These are phyloP conservation scores for Punctularia strigosozonata DNA, from an alignment of 768 basidiomycete genomes.

Conservation along the genomic window DNA sequence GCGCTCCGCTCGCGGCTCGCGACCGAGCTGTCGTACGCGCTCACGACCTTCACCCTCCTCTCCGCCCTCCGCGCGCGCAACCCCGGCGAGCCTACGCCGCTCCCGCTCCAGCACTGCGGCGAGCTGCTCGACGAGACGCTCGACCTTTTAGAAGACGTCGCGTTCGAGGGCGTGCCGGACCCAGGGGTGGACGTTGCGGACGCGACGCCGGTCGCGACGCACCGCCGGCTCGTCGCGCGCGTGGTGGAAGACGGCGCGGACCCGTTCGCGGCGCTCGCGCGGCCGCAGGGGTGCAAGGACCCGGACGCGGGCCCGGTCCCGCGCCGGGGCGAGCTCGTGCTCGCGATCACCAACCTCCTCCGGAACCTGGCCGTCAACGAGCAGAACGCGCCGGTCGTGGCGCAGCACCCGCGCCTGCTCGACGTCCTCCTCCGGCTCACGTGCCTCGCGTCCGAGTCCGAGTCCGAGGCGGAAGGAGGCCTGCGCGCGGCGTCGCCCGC, in stretches of 20 bases:
- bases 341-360: slow-evolving; percentile 66
- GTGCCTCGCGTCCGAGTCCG: slow-evolving; percentile 34
- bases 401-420: slow-evolving; percentile 50
- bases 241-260: slow-evolving; percentile 46
- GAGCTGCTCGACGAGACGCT: slow-evolving; percentile 82
- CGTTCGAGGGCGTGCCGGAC: slow-evolving; percentile 43
- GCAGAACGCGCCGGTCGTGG: slow-evolving; percentile 62
- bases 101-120: slow-evolving; percentile 61
- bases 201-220: slow-evolving; percentile 32
- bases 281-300: slow-evolving; percentile 38
- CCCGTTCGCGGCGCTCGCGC: slow-evolving; percentile 46
- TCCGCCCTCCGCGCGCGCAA: slow-evolving; percentile 64
- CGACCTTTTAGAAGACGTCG: slow-evolving; percentile 76
- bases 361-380: slow-evolving; percentile 72
- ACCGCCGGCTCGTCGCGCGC: slow-evolving; percentile 49
- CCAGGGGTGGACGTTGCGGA: slow-evolving; percentile 2
- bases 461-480: slow-evolving; percentile 17
- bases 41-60: slow-evolving; percentile 78
- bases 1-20: slow-evolving; percentile 78
- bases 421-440: slow-evolving; percentile 60
- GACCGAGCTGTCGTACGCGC: slow-evolving; percentile 78
- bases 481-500: slow-evolving; percentile 36
- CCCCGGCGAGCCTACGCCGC: slow-evolving; percentile 36
- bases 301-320: slow-evolving; percentile 43
- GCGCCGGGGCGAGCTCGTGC: slow-evolving; percentile 56